Evolutionary conservation across 768 basidiomycete genomes (phyloP).

Genomic region (Termitomyces sp.): DNA sequence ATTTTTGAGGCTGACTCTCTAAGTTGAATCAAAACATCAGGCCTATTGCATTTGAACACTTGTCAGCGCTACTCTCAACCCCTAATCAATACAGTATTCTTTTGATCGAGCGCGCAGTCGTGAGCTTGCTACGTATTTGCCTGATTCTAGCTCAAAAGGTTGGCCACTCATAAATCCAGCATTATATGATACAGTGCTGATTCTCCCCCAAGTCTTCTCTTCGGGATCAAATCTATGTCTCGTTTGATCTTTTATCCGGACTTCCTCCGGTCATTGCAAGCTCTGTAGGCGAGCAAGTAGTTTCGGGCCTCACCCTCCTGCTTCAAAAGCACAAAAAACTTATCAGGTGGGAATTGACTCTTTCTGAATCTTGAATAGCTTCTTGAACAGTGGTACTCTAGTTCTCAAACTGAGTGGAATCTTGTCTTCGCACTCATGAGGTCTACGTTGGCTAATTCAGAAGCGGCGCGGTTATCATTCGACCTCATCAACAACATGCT

Average conservation of each 20-base stretch:
- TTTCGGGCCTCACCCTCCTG: slow-evolving; percentile 75
- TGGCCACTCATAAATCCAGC: slow-evolving; percentile 15
- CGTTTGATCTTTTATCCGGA: slow-evolving; percentile 84
- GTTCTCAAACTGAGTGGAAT: slow-evolving; percentile 95
- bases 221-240: slow-evolving; percentile 92
- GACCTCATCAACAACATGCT: slow-evolving; percentile 69
- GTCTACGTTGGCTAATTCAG: slow-evolving; percentile 80
- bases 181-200: slow-evolving; percentile 3
- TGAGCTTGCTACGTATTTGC: slow-evolving; percentile 83
- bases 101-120: slow-evolving; percentile 91
- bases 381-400: slow-evolving; percentile 22
- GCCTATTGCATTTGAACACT: slow-evolving; percentile 93
- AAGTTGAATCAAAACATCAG: slow-evolving; percentile 36
- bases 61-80: slow-evolving; percentile 74
- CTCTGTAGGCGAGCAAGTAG: slow-evolving; percentile 89
- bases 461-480: slow-evolving; percentile 84
- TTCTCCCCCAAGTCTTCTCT: slow-evolving; percentile 54
- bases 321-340: slow-evolving; percentile 73
- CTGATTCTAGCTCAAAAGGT: slow-evolving; percentile 79
- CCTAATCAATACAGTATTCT: slow-evolving; percentile 84
- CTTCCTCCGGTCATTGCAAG: slow-evolving; percentile 73
- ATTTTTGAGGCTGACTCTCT: neutral
- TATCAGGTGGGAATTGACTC: slow-evolving; percentile 45
- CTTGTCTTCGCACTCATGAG: slow-evolving; percentile 85
- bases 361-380: neutral